phyloP scores from a whole-genome alignment of 2,329 filamentous ascomycete genomes.

The Parastagonospora avenae region DNA sequence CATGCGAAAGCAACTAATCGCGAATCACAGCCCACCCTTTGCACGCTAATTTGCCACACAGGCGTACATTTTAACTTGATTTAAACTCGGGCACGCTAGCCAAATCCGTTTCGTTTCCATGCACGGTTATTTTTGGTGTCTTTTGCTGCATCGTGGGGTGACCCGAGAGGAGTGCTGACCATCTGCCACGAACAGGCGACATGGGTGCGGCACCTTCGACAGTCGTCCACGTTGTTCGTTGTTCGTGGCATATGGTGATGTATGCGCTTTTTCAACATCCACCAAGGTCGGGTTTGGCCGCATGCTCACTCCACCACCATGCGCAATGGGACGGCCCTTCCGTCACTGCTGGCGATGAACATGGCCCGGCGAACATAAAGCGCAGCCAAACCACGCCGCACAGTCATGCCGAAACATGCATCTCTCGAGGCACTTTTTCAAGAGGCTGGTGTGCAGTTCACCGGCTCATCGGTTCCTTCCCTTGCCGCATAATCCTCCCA shows the following conservation, averaged over 20 bases:
- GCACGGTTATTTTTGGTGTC: constrained; percentile 37
- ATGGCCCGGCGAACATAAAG: background rate
- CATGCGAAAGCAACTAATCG: constrained; percentile 1
- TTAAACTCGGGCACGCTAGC: constrained; percentile 13
- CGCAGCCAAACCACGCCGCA: constrained; percentile 4
- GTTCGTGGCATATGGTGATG: constrained; percentile 13
- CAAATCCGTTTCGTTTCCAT: constrained; percentile 30
- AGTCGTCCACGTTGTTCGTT: constrained; percentile 22
- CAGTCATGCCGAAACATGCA: background rate
- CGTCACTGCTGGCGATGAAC: background rate
- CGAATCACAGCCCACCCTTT: constrained; percentile 11
- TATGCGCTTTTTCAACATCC: constrained; percentile 1
- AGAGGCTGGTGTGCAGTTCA: background rate
- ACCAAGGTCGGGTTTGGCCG: background rate
- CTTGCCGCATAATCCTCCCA: constrained; percentile 1
- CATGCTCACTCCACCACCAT: constrained; percentile 4
- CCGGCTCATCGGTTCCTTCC: background rate
- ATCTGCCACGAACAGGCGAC: constrained; percentile 11
- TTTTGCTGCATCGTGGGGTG: constrained; percentile 24
- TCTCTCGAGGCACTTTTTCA: background rate
- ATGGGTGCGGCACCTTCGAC: constrained; percentile 12
- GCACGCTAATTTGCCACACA: constrained; percentile 25
- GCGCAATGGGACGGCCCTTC: constrained; percentile 2
- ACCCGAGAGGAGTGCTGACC: background rate
- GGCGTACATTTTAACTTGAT: constrained; percentile 21